phyloP scores from a whole-genome alignment of 78 protist species.

The Pelomyxa schiedti region DNA sequence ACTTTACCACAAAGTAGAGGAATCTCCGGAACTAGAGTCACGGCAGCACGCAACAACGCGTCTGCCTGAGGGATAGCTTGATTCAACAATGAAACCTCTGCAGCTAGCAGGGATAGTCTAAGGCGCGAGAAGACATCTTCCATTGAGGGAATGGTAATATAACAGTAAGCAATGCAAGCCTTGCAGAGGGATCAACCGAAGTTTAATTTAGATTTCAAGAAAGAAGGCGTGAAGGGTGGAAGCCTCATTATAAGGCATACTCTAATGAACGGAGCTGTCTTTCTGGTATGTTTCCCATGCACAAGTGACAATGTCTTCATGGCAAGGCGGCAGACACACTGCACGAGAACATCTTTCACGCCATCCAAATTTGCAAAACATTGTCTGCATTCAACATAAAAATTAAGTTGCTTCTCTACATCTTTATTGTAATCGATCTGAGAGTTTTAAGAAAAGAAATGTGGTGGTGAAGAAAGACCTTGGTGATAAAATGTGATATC shows the following conservation, averaged over 20 bases:
- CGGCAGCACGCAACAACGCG: constrained; percentile 50
- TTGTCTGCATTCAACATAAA: constrained; percentile 64
- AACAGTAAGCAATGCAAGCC: constrained; percentile 61
- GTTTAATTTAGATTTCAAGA: too few relatives aligned
- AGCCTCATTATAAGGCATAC: too few relatives aligned
- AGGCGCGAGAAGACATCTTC: constrained; percentile 44
- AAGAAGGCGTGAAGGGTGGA: too few relatives aligned
- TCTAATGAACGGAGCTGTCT: constrained; percentile 56
- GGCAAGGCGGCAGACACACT: constrained; percentile 22
- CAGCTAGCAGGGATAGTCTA: constrained; percentile 31
- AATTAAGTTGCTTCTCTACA: constrained; percentile 61
- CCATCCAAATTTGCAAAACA: constrained; percentile 56
- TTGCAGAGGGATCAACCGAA: not conserved
- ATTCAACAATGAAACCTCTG: constrained; percentile 38
- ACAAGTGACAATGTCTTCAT: constrained; percentile 28
- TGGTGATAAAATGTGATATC: constrained; percentile 31
- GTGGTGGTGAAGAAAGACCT: constrained; percentile 1
- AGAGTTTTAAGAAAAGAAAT: not conserved
- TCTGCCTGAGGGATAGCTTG: constrained; percentile 72
- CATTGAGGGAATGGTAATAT: constrained; percentile 72
- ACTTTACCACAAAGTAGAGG: not conserved
- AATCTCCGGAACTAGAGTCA: constrained; percentile 54
- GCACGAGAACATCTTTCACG: constrained; percentile 44
- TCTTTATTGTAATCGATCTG: constrained; percentile 55
- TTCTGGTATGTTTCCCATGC: constrained; percentile 49